Evolutionary conservation across 768 basidiomycete species (phyloP), one percentile per base, ranked within the genome.

Genomic region (Phylloporus sp.): DNA sequence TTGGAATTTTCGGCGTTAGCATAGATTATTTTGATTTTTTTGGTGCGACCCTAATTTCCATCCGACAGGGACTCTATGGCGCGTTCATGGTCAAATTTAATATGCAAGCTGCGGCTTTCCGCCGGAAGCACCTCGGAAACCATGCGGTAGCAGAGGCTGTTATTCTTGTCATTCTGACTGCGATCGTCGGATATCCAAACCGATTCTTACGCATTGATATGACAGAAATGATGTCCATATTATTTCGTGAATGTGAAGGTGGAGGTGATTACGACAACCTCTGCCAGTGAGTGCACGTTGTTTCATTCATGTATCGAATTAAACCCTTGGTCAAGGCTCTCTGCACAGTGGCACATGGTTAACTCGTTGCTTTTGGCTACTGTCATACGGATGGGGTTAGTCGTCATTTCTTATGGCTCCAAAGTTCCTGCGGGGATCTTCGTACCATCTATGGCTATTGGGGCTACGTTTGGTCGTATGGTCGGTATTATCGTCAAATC

Each of bases 401-500:
- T 97, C 38, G 80, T 98, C 18, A 70, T 98, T 20, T 92, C 91
- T 3, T 99, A 98, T 63, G 96, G 96, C 0, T 89, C 84, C 60
- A 97, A 92, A 65, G 96, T 99, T 0, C 96, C 96, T 1, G 90
- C 90, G 10, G 96, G 96, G 21, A 99, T 99, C 55, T 99, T 99
- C 56, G 90, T 99, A 0, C 96, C 96, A 2, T 96, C 94, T 4
- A 98, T 99, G 96, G 96, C 95, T 1, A 84, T 98, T 45, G 96
- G 96, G 31, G 96, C 96, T 4, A 87, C 90, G 0, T 98, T 98
- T 60, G 96, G 96, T 3, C 76, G 96, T 31, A 96, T 98, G 92
- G 71, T 99, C 15, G 96, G 96, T 1, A 98, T 97, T 50, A 75
- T 96, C 53, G 93, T 97, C 26, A 95, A 96, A 67, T 93, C 93